A percentile compares a stretch with the other conserved stretches of the same genome.
Evolutionary conservation across 257 asterid species (phyloP).

Genomic region (Echium plantagineum): DNA sequence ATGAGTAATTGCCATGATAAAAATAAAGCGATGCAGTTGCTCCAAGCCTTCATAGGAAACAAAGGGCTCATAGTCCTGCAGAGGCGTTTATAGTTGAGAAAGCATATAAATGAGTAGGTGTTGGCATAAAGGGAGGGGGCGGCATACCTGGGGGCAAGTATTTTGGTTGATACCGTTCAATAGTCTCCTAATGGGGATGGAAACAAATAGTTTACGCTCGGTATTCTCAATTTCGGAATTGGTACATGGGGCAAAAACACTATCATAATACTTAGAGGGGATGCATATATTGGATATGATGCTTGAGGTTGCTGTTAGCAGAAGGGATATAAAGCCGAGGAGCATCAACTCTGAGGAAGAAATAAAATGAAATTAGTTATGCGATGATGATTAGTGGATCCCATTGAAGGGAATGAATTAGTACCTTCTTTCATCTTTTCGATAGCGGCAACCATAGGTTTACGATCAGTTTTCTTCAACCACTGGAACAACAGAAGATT

Average conservation of each 20-base stretch:
- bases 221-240: conserved; percentile 32
- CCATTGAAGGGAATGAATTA: background rate
- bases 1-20: conserved; percentile 94
- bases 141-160: conserved; percentile 63
- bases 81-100: conserved; percentile 1
- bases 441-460: conserved; percentile 64
- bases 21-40: conserved; percentile 95
- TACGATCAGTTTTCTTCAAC: conserved; percentile 60
- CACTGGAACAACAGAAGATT: conserved; percentile 46
- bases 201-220: conserved; percentile 49
- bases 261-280: conserved; percentile 60
- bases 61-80: conserved; percentile 81
- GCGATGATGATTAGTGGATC: background rate
- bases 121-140: background rate
- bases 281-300: conserved; percentile 81
- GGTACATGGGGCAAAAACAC: conserved; percentile 79
- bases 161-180: conserved; percentile 50
- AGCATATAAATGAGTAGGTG: background rate
- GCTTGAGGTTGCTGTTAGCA: conserved; percentile 89
- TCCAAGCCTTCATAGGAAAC: conserved; percentile 97
- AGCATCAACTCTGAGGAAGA: conserved; percentile 83
- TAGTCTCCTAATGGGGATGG: conserved; percentile 42
- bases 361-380: background rate
- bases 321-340: conserved; percentile 94
- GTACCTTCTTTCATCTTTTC: conserved; percentile 31